Evolutionary conservation across 2,329 filamentous ascomycete genomes (phyloP).

Genomic region (Fusarium dimerum): DNA sequence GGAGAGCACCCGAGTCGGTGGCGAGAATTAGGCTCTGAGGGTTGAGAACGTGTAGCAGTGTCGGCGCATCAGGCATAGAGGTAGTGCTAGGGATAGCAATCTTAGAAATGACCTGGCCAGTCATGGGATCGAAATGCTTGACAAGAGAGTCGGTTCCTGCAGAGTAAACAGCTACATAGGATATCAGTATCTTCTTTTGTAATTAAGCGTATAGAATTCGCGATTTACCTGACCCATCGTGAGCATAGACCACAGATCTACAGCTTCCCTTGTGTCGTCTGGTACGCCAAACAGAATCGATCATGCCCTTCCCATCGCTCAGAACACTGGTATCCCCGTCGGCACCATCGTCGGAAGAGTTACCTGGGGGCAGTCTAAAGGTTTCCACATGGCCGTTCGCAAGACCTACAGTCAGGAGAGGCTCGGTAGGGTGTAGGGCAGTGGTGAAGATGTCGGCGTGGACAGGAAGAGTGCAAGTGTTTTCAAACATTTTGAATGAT

Average conservation of each 20-base stretch:
- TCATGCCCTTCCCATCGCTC: constrained; percentile 68
- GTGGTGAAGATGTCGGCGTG: constrained; percentile 86
- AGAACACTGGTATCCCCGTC: constrained; percentile 51
- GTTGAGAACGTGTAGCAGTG: constrained; percentile 79
- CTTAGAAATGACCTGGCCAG: constrained; percentile 76
- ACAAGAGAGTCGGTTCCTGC: constrained; percentile 62
- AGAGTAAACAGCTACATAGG: constrained; percentile 57
- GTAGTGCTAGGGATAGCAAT: constrained; percentile 68
- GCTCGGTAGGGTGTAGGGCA: constrained; percentile 80
- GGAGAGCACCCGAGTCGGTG: constrained; percentile 86
- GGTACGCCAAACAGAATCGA: constrained; percentile 85
- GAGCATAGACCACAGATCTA: constrained; percentile 73
- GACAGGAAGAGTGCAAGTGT: constrained; percentile 85
- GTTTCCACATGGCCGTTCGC: constrained; percentile 84
- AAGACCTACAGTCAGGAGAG: constrained; percentile 83
- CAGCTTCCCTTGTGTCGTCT: constrained; percentile 93
- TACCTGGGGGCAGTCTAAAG: constrained; percentile 67
- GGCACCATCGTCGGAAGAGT: constrained; percentile 51
- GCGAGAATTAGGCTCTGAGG: constrained; percentile 86
- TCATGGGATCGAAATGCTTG: constrained; percentile 58
- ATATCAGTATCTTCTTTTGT: constrained; percentile 4
- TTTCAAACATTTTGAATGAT: constrained; percentile 74
- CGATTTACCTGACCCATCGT: constrained; percentile 70
- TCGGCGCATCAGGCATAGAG: constrained; percentile 67
- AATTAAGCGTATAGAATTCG: constrained; percentile 12